Evolutionary conservation across 2,329 filamentous ascomycete species (phyloP).

Genomic region (Tolypocladium amazonense): DNA sequence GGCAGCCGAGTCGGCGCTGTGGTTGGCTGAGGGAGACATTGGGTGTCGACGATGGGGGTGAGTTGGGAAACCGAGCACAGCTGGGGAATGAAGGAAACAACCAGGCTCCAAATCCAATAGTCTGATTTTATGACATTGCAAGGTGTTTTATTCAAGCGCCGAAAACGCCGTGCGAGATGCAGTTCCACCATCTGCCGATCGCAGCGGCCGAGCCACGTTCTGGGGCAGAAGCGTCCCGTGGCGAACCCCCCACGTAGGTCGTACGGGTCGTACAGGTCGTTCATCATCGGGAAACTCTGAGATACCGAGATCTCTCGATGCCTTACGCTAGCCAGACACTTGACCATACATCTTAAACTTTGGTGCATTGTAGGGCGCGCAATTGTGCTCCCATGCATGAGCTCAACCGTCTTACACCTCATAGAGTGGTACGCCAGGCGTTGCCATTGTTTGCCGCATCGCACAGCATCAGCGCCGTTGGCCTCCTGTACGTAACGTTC

Average conservation of each 20-base stretch:
- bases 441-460: background rate
- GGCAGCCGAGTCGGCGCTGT: background rate
- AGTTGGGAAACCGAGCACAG: too few species aligned
- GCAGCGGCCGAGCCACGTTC: background rate
- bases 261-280: background rate
- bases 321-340: background rate
- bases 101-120: background rate
- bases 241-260: background rate
- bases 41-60: background rate
- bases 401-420: too few species aligned
- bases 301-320: background rate
- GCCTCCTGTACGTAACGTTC: background rate
- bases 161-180: background rate
- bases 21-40: background rate
- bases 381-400: background rate
- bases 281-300: background rate
- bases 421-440: too few species aligned
- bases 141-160: background rate
- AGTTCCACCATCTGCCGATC: background rate
- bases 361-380: background rate
- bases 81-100: background rate
- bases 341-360: too few species aligned
- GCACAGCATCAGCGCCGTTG: background rate
- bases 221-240: background rate
- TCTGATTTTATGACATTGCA: background rate